These are phyloP conservation scores for Colletotrichum siamense DNA, from an alignment of 2,329 filamentous ascomycete species.

Conservation along the genomic window DNA sequence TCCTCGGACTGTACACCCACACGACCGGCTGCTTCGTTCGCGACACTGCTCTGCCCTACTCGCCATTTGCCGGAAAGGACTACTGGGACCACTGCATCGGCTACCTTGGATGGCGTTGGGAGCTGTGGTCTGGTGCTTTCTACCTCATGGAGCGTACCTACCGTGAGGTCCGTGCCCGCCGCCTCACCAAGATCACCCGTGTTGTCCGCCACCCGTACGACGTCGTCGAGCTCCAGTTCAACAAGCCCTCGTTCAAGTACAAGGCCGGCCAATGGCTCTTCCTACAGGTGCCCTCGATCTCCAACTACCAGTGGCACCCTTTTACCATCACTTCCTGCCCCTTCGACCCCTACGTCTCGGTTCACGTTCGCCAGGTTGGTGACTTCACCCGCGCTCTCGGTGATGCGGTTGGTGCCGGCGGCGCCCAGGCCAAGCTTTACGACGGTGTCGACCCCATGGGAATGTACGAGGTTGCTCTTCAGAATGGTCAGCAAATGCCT, in stretches of 20 bases:
- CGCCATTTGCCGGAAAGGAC: conserved; percentile 79
- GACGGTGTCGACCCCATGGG: conserved; percentile 90
- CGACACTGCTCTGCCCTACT: conserved; percentile 73
- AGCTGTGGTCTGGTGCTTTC: conserved; percentile 82
- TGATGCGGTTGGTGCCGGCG: conserved; percentile 90
- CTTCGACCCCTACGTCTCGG: conserved; percentile 90
- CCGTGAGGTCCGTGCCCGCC: conserved; percentile 84
- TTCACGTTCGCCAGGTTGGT: conserved; percentile 95
- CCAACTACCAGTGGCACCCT: conserved; percentile 93
- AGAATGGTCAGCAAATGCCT: conserved; percentile 94
- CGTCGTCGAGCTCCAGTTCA: conserved; percentile 96
- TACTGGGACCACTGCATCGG: conserved; percentile 96
- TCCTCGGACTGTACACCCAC: conserved; percentile 93
- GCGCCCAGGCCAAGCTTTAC: conserved; percentile 86
- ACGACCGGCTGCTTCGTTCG: conserved; percentile 96
- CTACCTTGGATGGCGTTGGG: conserved; percentile 97
- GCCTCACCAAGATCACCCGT: conserved; percentile 87
- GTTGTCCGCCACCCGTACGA: conserved; percentile 97
- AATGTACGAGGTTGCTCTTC: conserved; percentile 96
- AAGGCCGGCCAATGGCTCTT: conserved; percentile 99
- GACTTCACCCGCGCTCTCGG: conserved; percentile 96
- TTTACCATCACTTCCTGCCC: conserved; percentile 99
- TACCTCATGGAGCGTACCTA: conserved; percentile 91
- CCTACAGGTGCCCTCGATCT: conserved; percentile 89
- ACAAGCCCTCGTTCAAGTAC: conserved; percentile 96